These are phyloP conservation scores for Choiromyces venosus DNA, from an alignment of 495 filamentous ascomycete species.

Conservation along the genomic window DNA sequence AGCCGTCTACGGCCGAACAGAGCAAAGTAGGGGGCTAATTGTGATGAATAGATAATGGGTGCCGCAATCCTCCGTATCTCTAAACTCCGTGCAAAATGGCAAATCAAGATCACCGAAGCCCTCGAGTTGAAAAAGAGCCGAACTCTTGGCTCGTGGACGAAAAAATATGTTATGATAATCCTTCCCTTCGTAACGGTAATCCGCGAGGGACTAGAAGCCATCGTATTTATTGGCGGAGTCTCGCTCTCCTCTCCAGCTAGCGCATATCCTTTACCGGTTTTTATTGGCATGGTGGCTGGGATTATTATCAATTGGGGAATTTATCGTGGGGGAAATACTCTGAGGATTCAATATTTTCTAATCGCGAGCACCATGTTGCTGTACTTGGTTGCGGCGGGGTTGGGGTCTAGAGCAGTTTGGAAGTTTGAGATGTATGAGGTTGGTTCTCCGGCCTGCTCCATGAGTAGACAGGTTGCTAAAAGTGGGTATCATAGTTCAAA, in stretches of 20 bases:
- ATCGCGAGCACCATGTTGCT: conserved; percentile 64
- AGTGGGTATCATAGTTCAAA: conserved; percentile 17
- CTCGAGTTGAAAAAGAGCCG: conserved; percentile 49
- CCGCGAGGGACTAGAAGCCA: conserved; percentile 63
- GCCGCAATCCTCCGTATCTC: conserved; percentile 64
- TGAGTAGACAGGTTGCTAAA: background rate
- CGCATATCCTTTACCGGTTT: conserved; percentile 59
- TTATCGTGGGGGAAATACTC: conserved; percentile 59
- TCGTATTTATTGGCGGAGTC: conserved; percentile 68
- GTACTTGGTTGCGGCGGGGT: conserved; percentile 65
- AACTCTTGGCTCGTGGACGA: conserved; percentile 50
- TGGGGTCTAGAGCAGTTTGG: conserved; percentile 63
- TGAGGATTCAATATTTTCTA: conserved; percentile 61
- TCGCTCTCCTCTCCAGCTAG: conserved; percentile 56
- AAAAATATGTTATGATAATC: conserved; percentile 65
- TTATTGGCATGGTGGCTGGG: conserved; percentile 56
- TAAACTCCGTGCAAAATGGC: conserved; percentile 69
- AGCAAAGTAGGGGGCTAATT: background rate
- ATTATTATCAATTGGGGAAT: conserved; percentile 55
- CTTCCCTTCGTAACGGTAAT: conserved; percentile 66
- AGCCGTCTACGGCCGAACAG: background rate
- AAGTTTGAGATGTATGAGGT: conserved; percentile 51
- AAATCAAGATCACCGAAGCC: conserved; percentile 56
- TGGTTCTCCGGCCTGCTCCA: background rate
- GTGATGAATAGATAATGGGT: conserved; percentile 54